phyloP scores from a whole-genome alignment of 805 yeast genomes.

The Candida boidinii region DNA sequence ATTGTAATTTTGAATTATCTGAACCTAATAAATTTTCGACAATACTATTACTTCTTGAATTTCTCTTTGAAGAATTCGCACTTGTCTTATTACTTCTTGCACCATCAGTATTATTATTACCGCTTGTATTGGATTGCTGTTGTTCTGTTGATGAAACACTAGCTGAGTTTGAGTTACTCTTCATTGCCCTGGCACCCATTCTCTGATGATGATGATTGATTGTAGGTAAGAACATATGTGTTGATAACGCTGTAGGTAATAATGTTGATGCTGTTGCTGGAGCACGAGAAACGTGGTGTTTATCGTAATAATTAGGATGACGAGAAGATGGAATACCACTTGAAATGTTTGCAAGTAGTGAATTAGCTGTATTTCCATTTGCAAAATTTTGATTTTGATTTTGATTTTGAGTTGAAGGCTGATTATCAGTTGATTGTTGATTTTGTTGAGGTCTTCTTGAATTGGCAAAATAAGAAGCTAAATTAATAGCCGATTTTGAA shows the following conservation, averaged over 20 bases:
- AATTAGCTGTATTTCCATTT: no score
- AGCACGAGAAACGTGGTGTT: slow-evolving; percentile 41
- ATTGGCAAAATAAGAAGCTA: slow-evolving; percentile 30
- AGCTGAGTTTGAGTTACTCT: background rate
- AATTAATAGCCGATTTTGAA: slow-evolving; percentile 30
- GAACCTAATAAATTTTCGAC: no score
- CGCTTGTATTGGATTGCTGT: background rate
- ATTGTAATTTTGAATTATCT: no score
- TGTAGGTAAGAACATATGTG: slow-evolving; percentile 55
- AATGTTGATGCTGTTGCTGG: slow-evolving; percentile 53
- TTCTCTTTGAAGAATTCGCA: no score
- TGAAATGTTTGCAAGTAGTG: slow-evolving; percentile 5
- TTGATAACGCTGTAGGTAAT: slow-evolving; percentile 51
- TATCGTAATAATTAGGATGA: slow-evolving; percentile 19
- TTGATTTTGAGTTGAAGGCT: background rate
- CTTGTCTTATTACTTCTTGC: background rate
- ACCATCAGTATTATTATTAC: background rate
- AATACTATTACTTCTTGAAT: no score
- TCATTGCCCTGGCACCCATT: slow-evolving; percentile 3
- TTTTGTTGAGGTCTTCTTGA: slow-evolving; percentile 24
- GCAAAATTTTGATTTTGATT: background rate
- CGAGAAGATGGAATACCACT: background rate
- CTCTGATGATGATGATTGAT: slow-evolving; percentile 22
- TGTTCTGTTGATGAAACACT: background rate
- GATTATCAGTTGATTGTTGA: background rate